Percentiles rank a stretch among this genome's conserved stretches.
These are phyloP conservation scores for Fusarium coicis DNA, from an alignment of 2,329 filamentous ascomycete genomes.

Conservation along the genomic window DNA sequence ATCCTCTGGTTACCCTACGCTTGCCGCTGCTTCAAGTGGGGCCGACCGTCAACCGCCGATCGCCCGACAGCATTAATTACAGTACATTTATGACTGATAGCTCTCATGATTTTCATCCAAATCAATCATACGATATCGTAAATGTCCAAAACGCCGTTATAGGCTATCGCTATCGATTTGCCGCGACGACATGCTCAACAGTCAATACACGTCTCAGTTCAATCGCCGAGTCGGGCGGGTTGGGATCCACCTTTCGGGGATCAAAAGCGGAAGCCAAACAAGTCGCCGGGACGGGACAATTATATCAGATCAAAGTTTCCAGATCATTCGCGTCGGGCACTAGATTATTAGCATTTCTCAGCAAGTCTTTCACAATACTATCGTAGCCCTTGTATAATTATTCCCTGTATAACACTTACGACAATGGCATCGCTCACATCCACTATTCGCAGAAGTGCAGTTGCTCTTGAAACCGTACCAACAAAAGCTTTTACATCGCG, in stretches of 20 bases:
- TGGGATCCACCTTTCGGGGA: not conserved
- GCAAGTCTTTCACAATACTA: not conserved
- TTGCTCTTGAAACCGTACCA: not conserved
- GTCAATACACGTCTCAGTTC: not conserved
- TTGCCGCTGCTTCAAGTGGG: not conserved
- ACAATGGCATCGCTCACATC: not conserved
- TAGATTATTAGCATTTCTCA: constrained; percentile 3
- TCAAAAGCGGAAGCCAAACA: constrained; percentile 6
- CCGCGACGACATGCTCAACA: not conserved
- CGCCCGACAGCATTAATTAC: no score
- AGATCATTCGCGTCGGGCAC: not conserved
- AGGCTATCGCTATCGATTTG: not conserved
- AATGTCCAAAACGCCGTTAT: fast-evolving
- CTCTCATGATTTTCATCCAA: not conserved
- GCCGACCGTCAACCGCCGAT: no score
- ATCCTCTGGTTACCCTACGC: not conserved
- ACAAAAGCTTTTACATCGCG: not conserved
- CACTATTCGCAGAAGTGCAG: not conserved
- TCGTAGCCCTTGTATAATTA: not conserved
- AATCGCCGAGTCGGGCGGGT: not conserved
- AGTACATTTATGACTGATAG: fast-evolving
- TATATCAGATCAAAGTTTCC: not conserved
- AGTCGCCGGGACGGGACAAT: not conserved
- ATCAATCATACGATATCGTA: not conserved
- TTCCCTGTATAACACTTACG: not conserved